Base-by-base conservation (phyloP, 225 moss, liverwort and hornwort species). In the Physcomitrellopsis africana region DNA sequence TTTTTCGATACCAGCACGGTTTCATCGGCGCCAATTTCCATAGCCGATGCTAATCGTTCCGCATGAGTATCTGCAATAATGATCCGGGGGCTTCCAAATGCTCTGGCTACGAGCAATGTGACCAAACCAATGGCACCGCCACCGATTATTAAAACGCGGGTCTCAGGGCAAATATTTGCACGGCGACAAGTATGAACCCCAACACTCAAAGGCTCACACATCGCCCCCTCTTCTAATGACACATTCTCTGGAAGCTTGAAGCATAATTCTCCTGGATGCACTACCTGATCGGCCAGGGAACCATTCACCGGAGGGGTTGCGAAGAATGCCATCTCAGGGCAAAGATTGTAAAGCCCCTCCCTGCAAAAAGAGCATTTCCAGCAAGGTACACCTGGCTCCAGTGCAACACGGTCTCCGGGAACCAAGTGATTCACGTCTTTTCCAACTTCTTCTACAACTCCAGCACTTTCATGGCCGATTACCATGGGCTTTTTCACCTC, bases 401-500 rank as follows among this genome's bases (percentile, higher is more conserved):
- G 69, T 2, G 93, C 95, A 70, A 96, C 95, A 11, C 90, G 90
- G 65, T 96, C 93, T 8, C 95, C 95, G 0, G 78, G 76, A 0
- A 60, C 79, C 75, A 96, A 79, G 52, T 90, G 77, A 46, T 81
- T 68, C 76, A 96, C 95, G 3, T 62, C 70, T 27, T 72, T 73
- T 3, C 95, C 95, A 52, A 92, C 60, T 75, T 87, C 82, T 70
- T 92, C 95, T 51, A 96, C 70, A 61, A 96, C 77, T 29, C 95
- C 93, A 9, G 95, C 75, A 65, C 90, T 90, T 65, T 96, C 93
- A 53, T 93, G 95, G 1, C 95, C 95, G 5, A 96, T 78, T 65
- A 96, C 95, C 95, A 96, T 96, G 2, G 95, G 93, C 75, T 90
- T 80, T 58, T 93, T 93, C 76, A 93, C 86, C 69, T 89, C 88